Percentiles rank a stretch among this genome's conserved stretches.
phyloP scores from a whole-genome alignment of 2,329 filamentous ascomycete species.

The Aspergillus pseudoglaucus region DNA sequence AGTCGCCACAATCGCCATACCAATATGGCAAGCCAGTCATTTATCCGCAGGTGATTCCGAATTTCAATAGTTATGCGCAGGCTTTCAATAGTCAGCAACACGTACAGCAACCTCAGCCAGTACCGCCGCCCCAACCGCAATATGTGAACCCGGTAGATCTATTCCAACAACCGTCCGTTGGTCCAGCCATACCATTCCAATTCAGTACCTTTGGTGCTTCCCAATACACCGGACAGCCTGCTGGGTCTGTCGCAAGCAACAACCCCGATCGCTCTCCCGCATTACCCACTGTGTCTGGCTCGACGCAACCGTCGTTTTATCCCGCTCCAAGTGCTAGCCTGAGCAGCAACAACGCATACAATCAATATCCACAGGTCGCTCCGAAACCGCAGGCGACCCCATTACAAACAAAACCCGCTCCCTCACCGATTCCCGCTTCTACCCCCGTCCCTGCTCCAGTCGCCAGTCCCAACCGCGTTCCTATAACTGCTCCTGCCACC shows the following conservation, averaged over 20 bases:
- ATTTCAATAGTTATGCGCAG: constrained; percentile 28
- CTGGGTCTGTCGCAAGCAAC: constrained; percentile 16
- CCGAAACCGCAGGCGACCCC: not conserved
- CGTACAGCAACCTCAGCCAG: constrained; percentile 13
- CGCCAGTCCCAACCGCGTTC: constrained; percentile 2
- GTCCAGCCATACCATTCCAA: constrained; percentile 22
- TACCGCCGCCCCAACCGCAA: constrained; percentile 22
- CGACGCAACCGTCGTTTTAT: constrained; percentile 17
- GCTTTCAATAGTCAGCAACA: constrained; percentile 26
- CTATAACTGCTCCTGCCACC: constrained; percentile 5
- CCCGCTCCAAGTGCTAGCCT: constrained; percentile 10
- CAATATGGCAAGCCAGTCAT: constrained; percentile 30
- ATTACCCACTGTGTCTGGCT: constrained; percentile 8
- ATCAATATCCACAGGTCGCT: constrained; percentile 8
- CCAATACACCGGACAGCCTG: constrained; percentile 24
- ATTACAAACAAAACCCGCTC: constrained; percentile 2
- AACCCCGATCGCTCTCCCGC: constrained; percentile 11
- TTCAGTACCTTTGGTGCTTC: constrained; percentile 16
- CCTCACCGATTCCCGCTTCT: constrained; percentile 1
- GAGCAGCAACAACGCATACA: constrained; percentile 8
- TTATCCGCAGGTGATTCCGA: constrained; percentile 27
- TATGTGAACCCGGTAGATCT: constrained; percentile 33
- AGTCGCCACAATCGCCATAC: constrained; percentile 17
- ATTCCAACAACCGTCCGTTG: constrained; percentile 28
- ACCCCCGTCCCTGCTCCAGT: not conserved